Evolutionary conservation across 2,329 filamentous ascomycete genomes (phyloP), one percentile per base, ranked within the genome.

Genomic region (Fusarium pseudonygamai): DNA sequence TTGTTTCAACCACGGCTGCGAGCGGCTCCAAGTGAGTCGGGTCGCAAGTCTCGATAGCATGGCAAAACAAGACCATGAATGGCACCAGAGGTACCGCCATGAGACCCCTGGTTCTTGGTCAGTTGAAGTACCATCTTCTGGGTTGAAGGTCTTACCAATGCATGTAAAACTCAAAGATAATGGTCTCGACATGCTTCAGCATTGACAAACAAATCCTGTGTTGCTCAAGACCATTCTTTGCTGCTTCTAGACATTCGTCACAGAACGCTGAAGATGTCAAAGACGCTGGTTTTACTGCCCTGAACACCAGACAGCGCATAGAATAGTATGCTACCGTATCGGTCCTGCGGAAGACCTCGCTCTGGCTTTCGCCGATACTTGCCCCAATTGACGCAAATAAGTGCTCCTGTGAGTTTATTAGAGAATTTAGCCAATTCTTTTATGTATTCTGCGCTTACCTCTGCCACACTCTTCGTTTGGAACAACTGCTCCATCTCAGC

Each of bases 41-140:
- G 10, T 53, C n/a, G 20, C 64, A 68, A 5, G 65, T 68, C 32
- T 68, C 65, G 24, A 68, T 67, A 2, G 65, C 55, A 9, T 67
- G 65, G 7, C 65, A 60, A 20, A 68, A 67, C 6, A 67, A 39
- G 1, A 67, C 64, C 7, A 67, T 60, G 7, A 67, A 67, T 3
- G 64, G 64, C 14, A 67, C 46, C 1, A 67, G 7, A 1, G 64
- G 62, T 1, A 67, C 62, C 1, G 64, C 61, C 26, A 67, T 59
- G 4, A 67, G 64, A 0, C 50, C 64, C 64, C 64, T 65, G 5
- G 0, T 6, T 2, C 3, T 3, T 2, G 14, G 11, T 66, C 4
- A 66, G n/a, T 32, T 5, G 2, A 8, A 26, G 5, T 1, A 7
- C 6, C 12, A 3, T 16, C 0, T 1, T 1, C 2, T 22, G 1